These are phyloP conservation scores for Xylariomycetidae sp. DNA, from an alignment of 2,329 filamentous ascomycete species.

Conservation along the genomic window DNA sequence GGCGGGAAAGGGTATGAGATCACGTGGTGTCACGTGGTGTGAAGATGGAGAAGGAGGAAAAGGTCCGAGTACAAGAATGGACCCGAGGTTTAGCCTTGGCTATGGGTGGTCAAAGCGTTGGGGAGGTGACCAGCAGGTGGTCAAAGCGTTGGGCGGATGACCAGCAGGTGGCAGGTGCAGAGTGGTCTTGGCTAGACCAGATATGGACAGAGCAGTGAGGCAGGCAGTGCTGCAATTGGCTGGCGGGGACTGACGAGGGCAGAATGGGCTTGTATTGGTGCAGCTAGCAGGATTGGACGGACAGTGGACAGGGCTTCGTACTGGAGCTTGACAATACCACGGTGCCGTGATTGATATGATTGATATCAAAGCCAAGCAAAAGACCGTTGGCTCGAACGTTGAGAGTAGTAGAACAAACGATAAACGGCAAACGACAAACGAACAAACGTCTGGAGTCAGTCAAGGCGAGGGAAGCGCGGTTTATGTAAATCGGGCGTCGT, in stretches of 20 bases:
- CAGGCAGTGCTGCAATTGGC: slow-evolving; percentile 4
- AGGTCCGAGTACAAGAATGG: too few species aligned
- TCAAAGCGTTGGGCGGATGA: slow-evolving; percentile 4
- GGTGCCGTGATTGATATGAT: too few species aligned
- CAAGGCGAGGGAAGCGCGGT: slow-evolving; percentile 20
- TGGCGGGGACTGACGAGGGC: too few species aligned
- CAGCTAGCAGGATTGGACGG: too few species aligned
- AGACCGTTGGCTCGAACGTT: too few species aligned
- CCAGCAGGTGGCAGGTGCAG: neutral
- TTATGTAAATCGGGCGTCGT: slow-evolving; percentile 26
- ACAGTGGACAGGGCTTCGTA: too few species aligned
- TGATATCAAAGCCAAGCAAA: too few species aligned
- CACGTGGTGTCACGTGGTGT: slow-evolving; percentile 7
- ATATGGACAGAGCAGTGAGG: slow-evolving; percentile 5
- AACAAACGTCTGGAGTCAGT: slow-evolving; percentile 6
- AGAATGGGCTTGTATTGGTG: too few species aligned
- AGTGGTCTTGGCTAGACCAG: slow-evolving; percentile 9
- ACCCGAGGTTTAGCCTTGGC: too few species aligned
- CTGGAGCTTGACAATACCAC: too few species aligned
- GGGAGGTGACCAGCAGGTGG: slow-evolving; percentile 1
- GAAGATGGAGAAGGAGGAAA: too few species aligned
- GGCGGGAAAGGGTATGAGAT: slow-evolving; percentile 2
- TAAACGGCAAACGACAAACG: neutral
- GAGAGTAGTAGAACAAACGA: neutral
- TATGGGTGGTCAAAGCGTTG: too few species aligned